phyloP scores from a whole-genome alignment of 2,329 filamentous ascomycete genomes.

The Dothideomycetidae sp. region DNA sequence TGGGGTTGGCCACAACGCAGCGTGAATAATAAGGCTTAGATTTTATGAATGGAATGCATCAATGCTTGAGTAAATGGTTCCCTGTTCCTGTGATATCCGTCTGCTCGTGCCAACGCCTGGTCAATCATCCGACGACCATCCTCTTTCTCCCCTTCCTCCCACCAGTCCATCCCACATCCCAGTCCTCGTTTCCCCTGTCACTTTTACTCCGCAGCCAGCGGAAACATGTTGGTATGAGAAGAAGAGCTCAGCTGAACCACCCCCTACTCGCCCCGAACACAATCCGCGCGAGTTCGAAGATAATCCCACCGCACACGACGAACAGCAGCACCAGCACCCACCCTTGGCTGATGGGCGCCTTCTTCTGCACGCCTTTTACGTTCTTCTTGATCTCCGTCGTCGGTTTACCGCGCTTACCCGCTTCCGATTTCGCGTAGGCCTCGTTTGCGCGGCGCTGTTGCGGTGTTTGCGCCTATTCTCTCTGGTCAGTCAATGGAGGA shows the following conservation, averaged over 20 bases:
- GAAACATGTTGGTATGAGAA: too few relatives aligned
- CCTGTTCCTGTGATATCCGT: too few relatives aligned
- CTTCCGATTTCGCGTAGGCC: conserved; percentile 61
- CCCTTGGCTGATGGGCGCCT: conserved; percentile 38
- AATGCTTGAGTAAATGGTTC: too few relatives aligned
- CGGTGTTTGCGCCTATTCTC: conserved; percentile 74
- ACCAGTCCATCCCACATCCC: too few relatives aligned
- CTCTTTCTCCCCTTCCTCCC: background rate
- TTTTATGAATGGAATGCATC: too few relatives aligned
- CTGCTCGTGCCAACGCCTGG: too few relatives aligned
- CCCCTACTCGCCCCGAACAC: conserved; percentile 23
- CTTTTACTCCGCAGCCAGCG: too few relatives aligned
- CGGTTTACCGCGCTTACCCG: conserved; percentile 58
- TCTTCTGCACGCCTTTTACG: conserved; percentile 26
- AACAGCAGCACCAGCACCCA: conserved; percentile 50
- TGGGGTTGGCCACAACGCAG: too few relatives aligned
- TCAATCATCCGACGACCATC: background rate
- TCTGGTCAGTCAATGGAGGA: too few relatives aligned
- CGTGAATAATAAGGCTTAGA: too few relatives aligned
- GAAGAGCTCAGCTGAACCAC: conserved; percentile 1
- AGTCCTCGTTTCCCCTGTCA: too few relatives aligned
- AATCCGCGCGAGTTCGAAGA: conserved; percentile 42
- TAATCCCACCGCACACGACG: conserved; percentile 45
- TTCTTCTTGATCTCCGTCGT: conserved; percentile 31
- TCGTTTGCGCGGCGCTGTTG: conserved; percentile 69